Percentiles rank a stretch among this genome's conserved stretches.
Conservation (phyloP, 495 filamentous ascomycete genomes). For the Aspergillus ellipticus region DNA sequence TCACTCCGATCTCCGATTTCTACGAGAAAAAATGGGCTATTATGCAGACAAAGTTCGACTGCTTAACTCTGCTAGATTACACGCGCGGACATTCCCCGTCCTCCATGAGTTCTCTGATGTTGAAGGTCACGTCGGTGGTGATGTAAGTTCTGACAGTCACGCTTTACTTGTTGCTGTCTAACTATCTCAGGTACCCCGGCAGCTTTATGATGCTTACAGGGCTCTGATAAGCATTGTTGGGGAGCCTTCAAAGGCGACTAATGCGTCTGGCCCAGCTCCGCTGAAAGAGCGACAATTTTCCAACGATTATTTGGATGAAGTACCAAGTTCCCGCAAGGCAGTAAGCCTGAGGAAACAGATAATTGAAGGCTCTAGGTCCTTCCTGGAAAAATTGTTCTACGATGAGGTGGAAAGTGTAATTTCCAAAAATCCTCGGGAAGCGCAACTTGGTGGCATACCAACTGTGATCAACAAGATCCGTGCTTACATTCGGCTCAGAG, state of each 20-base stretch:
- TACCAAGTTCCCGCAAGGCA: slow-evolving; percentile 55
- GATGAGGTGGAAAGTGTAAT: slow-evolving; percentile 69
- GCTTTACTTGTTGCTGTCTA: slow-evolving; percentile 10
- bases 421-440: slow-evolving; percentile 78
- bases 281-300: slow-evolving; percentile 75
- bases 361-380: slow-evolving; percentile 69
- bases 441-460: slow-evolving; percentile 83
- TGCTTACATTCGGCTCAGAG: slow-evolving; percentile 79
- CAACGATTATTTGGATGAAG: slow-evolving; percentile 66
- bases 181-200: slow-evolving; percentile 50
- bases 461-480: slow-evolving; percentile 84
- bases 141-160: slow-evolving; percentile 37
- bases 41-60: slow-evolving; percentile 72
- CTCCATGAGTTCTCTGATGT: slow-evolving; percentile 68
- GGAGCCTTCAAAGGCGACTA: slow-evolving; percentile 56
- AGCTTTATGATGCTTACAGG: slow-evolving; percentile 73
- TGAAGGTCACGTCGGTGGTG: slow-evolving; percentile 62
- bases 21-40: slow-evolving; percentile 74
- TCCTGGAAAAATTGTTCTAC: slow-evolving; percentile 72
- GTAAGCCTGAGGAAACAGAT: slow-evolving; percentile 68
- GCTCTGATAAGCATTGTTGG: slow-evolving; percentile 70
- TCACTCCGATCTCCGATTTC: slow-evolving; percentile 62
- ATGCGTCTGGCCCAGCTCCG: slow-evolving; percentile 48
- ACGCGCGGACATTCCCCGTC: slow-evolving; percentile 60
- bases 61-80: slow-evolving; percentile 69